A percentile compares a stretch with the other conserved stretches of the same genome.
Evolutionary conservation across 140 eudicot genomes (phyloP).

Genomic region (Cichorium intybus): DNA sequence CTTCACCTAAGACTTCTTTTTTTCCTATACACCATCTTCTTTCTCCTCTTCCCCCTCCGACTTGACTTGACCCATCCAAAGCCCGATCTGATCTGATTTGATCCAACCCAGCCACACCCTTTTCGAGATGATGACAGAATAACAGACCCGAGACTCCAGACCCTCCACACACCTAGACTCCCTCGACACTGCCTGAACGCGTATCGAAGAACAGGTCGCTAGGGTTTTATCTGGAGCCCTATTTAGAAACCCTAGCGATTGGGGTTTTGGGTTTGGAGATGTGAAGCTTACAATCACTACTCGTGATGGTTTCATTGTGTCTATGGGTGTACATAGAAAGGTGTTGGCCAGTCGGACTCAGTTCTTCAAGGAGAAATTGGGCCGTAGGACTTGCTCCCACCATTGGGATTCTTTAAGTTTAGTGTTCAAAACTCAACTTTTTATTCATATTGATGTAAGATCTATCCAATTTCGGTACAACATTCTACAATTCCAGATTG

Average conservation of each 20-base stretch:
- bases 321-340: constrained; percentile 68
- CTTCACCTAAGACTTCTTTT: constrained; percentile 65
- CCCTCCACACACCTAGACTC: constrained; percentile 10
- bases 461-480: neutral
- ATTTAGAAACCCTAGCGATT: constrained; percentile 33
- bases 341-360: constrained; percentile 60
- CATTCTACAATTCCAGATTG: neutral
- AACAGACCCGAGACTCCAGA: constrained; percentile 46
- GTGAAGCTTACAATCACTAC: constrained; percentile 66
- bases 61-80: constrained; percentile 23
- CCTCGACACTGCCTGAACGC: constrained; percentile 21
- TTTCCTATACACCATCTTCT: constrained; percentile 29
- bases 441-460: constrained; percentile 65
- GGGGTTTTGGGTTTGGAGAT: constrained; percentile 59
- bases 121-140: constrained; percentile 82
- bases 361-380: constrained; percentile 73
- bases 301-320: constrained; percentile 57
- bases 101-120: constrained; percentile 71
- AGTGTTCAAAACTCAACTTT: constrained; percentile 60
- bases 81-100: constrained; percentile 37
- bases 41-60: constrained; percentile 22
- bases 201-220: constrained; percentile 46
- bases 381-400: constrained; percentile 40
- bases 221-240: constrained; percentile 52
- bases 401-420: too few species aligned